Evolutionary conservation across 164 flowering plant genomes (phyloP).

Genomic region (Taxillus chinensis): DNA sequence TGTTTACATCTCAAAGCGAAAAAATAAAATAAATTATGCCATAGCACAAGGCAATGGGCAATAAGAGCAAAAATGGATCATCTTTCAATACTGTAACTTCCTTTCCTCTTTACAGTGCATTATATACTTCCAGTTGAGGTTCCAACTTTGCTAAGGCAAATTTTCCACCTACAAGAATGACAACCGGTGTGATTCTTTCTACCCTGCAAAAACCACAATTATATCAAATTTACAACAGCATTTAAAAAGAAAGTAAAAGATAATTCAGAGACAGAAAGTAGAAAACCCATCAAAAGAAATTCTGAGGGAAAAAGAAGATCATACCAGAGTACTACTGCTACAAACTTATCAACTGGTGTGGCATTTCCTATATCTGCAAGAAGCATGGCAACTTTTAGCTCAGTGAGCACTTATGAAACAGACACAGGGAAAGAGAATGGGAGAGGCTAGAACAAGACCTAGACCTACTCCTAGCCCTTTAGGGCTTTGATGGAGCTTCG

Average conservation of each 20-base stretch:
- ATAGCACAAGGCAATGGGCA: slow-evolving; percentile 2
- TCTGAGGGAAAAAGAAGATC: not conserved
- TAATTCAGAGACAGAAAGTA: not conserved
- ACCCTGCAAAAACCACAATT: slow-evolving; percentile 2
- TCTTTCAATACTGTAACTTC: slow-evolving; percentile 8
- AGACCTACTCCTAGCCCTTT: too few species aligned
- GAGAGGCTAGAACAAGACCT: too few species aligned
- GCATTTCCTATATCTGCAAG: slow-evolving; percentile 18
- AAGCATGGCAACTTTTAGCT: slow-evolving; percentile 1
- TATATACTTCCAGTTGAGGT: slow-evolving; percentile 14
- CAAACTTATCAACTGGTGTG: not conserved
- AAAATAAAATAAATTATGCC: not conserved
- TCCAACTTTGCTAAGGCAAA: not conserved
- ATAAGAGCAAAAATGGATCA: not conserved
- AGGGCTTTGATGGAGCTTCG: slow-evolving; percentile 21
- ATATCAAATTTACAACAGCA: not conserved
- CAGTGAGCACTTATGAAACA: not conserved
- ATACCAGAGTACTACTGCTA: not conserved
- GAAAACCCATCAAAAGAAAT: not conserved
- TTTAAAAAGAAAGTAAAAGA: not conserved
- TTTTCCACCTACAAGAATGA: not conserved
- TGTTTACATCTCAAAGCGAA: slow-evolving; percentile 15
- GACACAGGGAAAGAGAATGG: too few species aligned
- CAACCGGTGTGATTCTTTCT: not conserved
- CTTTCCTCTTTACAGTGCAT: slow-evolving; percentile 12